These are phyloP conservation scores for Penstemon newberryi DNA, from an alignment of 257 asterid species.

Conservation along the genomic window DNA sequence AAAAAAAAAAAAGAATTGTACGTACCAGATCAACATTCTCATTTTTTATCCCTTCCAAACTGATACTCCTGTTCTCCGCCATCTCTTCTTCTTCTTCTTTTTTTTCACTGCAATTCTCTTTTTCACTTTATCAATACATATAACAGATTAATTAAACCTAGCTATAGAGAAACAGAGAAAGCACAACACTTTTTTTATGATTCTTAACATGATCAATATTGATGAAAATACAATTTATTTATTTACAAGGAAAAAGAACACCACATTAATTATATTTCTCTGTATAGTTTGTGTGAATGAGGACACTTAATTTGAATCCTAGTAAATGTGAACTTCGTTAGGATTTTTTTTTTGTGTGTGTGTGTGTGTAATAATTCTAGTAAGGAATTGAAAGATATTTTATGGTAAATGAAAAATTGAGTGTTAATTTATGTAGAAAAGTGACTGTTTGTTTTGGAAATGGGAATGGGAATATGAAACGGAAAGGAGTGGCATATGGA, in stretches of 20 bases:
- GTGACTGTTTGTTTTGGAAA: background rate
- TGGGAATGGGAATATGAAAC: background rate
- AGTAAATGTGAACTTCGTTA: slow-evolving; percentile 10
- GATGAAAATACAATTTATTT: background rate
- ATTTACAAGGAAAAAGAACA: no score
- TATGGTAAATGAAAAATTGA: background rate
- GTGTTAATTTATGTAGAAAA: background rate
- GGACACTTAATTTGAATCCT: background rate
- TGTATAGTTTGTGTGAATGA: background rate
- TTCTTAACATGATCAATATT: background rate
- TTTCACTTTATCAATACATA: background rate
- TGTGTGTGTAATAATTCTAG: background rate
- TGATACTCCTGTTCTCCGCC: slow-evolving; percentile 37
- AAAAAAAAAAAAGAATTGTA: background rate
- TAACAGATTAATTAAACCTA: background rate
- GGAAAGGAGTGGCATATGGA: background rate
- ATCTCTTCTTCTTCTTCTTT: slow-evolving; percentile 18
- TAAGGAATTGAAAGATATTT: background rate
- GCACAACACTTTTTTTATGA: background rate
- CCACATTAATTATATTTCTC: background rate
- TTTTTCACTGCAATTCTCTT: background rate
- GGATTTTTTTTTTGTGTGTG: background rate
- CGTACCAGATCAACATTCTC: slow-evolving; percentile 78
- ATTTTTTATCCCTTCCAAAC: slow-evolving; percentile 68
- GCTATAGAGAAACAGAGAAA: slow-evolving; percentile 8